Conservation (phyloP, 345 rosid species). For the Linum lewisii region DNA sequence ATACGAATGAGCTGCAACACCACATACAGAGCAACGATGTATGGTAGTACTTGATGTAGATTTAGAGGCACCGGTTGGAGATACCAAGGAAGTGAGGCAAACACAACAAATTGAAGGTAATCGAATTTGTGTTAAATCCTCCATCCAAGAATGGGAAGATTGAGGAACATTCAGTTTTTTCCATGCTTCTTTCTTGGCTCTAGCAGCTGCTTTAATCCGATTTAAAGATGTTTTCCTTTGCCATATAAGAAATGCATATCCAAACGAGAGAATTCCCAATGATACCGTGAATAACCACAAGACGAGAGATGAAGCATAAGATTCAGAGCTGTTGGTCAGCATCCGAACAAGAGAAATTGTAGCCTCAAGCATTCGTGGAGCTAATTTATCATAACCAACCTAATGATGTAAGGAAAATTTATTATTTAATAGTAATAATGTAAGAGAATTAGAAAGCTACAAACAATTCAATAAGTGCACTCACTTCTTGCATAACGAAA, state of each 20-base stretch:
- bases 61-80: conserved; percentile 28
- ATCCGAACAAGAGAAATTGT: conserved; percentile 30
- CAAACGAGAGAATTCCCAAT: conserved; percentile 30
- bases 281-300: conserved; percentile 42
- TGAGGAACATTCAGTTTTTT: conserved; percentile 48
- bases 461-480: too few relatives aligned
- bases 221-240: conserved; percentile 44
- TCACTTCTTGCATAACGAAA: too few relatives aligned
- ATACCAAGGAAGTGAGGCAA: conserved; percentile 40
- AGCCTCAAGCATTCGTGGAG: conserved; percentile 36
- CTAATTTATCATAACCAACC: conserved; percentile 6
- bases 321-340: conserved; percentile 21
- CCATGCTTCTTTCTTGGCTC: conserved; percentile 45
- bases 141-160: conserved; percentile 49
- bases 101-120: conserved; percentile 56
- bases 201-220: conserved; percentile 56
- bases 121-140: conserved; percentile 33
- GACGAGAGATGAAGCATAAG: conserved; percentile 25
- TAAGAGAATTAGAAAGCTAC: too few relatives aligned
- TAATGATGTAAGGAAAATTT: too few relatives aligned
- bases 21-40: conserved; percentile 48
- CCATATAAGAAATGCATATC: conserved; percentile 45
- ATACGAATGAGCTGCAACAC: conserved; percentile 53
- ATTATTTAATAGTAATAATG: too few relatives aligned
- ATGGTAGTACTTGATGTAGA: conserved; percentile 30